These are phyloP conservation scores for Mycena filopes DNA, from an alignment of 768 basidiomycete species.

Conservation along the genomic window DNA sequence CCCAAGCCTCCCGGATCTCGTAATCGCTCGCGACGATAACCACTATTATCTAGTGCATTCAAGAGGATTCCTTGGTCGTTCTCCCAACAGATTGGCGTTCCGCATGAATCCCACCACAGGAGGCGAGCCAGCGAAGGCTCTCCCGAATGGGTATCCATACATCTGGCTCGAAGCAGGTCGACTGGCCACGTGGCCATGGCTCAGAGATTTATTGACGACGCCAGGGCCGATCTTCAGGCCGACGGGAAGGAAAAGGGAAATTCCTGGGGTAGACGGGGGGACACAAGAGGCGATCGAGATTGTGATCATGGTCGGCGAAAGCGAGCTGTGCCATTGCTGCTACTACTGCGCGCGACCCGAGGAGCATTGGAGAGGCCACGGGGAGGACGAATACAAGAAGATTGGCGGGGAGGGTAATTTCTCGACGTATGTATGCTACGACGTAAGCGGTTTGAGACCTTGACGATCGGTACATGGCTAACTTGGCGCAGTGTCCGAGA, in stretches of 20 bases:
- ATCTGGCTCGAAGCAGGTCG: constrained; percentile 1
- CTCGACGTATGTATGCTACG: not conserved
- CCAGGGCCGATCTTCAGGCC: not conserved
- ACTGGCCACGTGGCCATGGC: no score
- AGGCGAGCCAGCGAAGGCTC: not conserved
- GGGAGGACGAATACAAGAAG: not conserved
- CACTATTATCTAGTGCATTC: not conserved
- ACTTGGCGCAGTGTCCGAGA: not conserved
- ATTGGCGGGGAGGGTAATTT: not conserved
- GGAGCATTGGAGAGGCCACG: not conserved
- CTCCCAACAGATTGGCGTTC: not conserved
- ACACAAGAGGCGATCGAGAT: not conserved
- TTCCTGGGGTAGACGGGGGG: not conserved
- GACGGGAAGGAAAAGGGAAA: not conserved
- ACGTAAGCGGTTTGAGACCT: no score
- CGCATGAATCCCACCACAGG: not conserved
- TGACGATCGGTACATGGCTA: no score
- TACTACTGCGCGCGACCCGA: constrained; percentile 1
- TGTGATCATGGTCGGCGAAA: not conserved
- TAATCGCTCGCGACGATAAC: not conserved
- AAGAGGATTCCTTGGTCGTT: not conserved
- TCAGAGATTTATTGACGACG: not conserved
- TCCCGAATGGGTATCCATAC: not conserved
- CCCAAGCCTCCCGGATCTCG: no score
- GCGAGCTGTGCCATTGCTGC: constrained; percentile 1